Base-by-base conservation (phyloP, 495 filamentous ascomycete genomes). In the Penicillium cosmopolitanum region DNA sequence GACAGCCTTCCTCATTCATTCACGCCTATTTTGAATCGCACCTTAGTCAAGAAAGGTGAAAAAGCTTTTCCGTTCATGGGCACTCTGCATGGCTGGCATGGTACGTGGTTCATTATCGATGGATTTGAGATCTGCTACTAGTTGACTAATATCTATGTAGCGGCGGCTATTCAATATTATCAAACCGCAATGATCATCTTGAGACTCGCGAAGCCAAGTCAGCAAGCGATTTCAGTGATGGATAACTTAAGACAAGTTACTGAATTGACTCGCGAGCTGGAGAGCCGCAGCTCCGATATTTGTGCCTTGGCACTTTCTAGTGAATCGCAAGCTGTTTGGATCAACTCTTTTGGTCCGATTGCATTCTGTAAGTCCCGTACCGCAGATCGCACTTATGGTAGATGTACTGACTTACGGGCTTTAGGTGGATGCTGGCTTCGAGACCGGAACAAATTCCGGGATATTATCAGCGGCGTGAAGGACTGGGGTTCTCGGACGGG, bases 321-420 rank as follows among this genome's bases (percentile, higher is more conserved):
- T 48, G 63, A 72, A 16, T 70, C 62, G 5, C 61, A 62, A 8
- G 55, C 74, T 2, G 73, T 73, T 16, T 65, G 73, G 50, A 66
- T 77, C 12, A 77, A 76, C 58, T 58, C 70, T 25, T 77, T 76
- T 46, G 73, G 73, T 0, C 74, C 72, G 11, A 73, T 76, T 51
- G 66, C 72, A 5, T 75, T 69, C 38, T 77, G 74, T 76, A 54
- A 58, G 73, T 67, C 18, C 7, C 28, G 1, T 10, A 35, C 16
- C 10, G 34, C 13, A 50, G 18, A 52, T 16, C 6, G 16, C 36
- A 13, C 4, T 7, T 13, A 2, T 38, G 36, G 36, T 50, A 42
- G 36, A 10, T 11, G 18, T 31, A 31, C 21, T 55, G 55, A 12
- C 42, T 35, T 56, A 48, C 56, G 28, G 34, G 54, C 59, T 50